phyloP scores from a whole-genome alignment of 108 stramenopile genomes.

The Skeletonema menzelii region DNA sequence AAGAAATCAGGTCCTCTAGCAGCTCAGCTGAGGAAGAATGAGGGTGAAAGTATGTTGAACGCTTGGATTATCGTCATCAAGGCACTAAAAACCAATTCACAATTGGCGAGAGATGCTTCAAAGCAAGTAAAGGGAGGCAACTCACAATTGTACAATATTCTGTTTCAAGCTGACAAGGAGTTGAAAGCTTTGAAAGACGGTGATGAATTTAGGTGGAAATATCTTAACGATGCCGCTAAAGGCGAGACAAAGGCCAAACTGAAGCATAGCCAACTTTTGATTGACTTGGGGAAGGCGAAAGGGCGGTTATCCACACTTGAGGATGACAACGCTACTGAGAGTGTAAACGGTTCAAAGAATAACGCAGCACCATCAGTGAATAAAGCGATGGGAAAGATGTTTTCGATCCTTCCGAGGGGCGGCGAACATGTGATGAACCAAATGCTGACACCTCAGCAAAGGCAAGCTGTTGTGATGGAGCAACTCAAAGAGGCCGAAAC shows the following conservation, averaged over 20 bases:
- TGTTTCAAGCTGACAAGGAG: conserved; percentile 41
- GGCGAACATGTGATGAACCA: conserved; percentile 77
- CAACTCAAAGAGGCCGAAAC: conserved; percentile 57
- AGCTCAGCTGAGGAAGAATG: conserved; percentile 25
- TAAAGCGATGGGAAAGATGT: conserved; percentile 65
- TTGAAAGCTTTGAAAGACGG: conserved; percentile 51
- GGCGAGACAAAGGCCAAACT: conserved; percentile 54
- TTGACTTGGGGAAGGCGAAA: conserved; percentile 54
- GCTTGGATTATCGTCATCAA: conserved; percentile 46
- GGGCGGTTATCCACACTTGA: conserved; percentile 59
- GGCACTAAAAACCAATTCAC: conserved; percentile 46
- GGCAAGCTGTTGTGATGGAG: conserved; percentile 49
- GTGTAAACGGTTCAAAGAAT: conserved; percentile 7
- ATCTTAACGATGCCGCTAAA: conserved; percentile 68
- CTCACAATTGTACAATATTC: conserved; percentile 46
- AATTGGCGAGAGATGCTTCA: conserved; percentile 32
- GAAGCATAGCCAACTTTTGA: conserved; percentile 53
- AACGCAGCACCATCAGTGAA: conserved; percentile 39
- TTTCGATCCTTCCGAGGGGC: conserved; percentile 55
- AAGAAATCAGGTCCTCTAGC: conserved; percentile 17
- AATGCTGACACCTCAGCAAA: conserved; percentile 61
- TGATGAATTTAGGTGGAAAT: conserved; percentile 71
- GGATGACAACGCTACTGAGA: conserved; percentile 12
- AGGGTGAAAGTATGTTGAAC: conserved; percentile 28
- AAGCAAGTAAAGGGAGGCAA: conserved; percentile 30